Percentiles rank a stretch among this genome's conserved stretches.
phyloP scores from a whole-genome alignment of 805 yeast species.

The Saccharomycopsis fibuligera region DNA sequence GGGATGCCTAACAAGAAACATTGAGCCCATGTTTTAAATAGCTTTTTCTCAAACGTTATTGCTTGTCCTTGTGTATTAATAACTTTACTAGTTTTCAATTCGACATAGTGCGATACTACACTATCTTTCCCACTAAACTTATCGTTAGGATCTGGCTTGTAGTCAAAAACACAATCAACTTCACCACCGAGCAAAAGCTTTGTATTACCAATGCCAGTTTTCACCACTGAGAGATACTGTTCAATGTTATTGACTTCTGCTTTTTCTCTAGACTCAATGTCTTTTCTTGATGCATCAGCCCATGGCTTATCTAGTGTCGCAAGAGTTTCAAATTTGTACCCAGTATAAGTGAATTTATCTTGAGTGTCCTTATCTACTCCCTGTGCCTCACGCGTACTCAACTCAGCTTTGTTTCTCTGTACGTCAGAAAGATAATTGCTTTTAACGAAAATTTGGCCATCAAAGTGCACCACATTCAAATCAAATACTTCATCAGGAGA shows the following conservation, averaged over 20 bases:
- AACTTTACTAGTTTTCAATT: constrained; percentile 65
- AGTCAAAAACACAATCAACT: constrained; percentile 87
- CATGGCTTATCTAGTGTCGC: constrained; percentile 75
- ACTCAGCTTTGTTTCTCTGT: constrained; percentile 1
- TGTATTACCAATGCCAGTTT: constrained; percentile 74
- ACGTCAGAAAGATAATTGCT: not conserved
- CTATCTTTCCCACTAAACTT: constrained; percentile 29
- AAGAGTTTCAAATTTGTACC: constrained; percentile 81
- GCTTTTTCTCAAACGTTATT: constrained; percentile 63
- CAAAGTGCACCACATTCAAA: constrained; percentile 61
- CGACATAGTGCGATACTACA: constrained; percentile 70
- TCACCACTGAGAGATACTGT: constrained; percentile 76
- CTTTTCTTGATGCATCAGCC: constrained; percentile 56
- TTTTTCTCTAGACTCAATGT: constrained; percentile 60
- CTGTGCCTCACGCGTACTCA: not conserved
- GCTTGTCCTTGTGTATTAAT: constrained; percentile 54
- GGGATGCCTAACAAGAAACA: constrained; percentile 83
- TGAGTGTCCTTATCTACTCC: constrained; percentile 23
- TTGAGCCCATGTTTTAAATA: constrained; percentile 87
- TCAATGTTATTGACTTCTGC: constrained; percentile 61
- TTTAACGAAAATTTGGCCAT: constrained; percentile 60
- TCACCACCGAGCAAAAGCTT: constrained; percentile 77
- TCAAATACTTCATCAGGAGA: constrained; percentile 49
- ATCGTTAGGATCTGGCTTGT: constrained; percentile 42
- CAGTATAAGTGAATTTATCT: constrained; percentile 49